Percentiles rank a stretch among this genome's conserved stretches.
Conservation (phyloP, 495 filamentous ascomycete species). For the Melanomma pulvis-pyrius region DNA sequence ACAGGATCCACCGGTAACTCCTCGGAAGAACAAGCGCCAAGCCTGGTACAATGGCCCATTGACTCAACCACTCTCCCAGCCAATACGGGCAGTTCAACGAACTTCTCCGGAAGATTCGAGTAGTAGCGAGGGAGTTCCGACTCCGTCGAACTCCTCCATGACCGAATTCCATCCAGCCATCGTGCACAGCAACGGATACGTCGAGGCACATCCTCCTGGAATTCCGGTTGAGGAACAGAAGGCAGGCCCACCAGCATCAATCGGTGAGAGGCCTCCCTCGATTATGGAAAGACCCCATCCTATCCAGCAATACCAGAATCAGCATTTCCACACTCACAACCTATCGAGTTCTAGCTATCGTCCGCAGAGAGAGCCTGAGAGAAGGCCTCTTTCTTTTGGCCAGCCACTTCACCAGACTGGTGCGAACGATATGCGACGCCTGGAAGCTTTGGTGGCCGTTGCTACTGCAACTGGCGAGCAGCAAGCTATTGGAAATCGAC, state of each 20-base stretch:
- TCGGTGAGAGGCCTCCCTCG: constrained; percentile 38
- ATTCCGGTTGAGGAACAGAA: constrained; percentile 45
- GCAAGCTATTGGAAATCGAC: constrained; percentile 47
- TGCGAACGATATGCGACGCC: constrained; percentile 63
- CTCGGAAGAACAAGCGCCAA: constrained; percentile 64
- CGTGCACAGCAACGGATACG: constrained; percentile 63
- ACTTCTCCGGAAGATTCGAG: constrained; percentile 74
- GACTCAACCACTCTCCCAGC: constrained; percentile 17
- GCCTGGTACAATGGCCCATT: constrained; percentile 70
- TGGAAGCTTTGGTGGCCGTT: constrained; percentile 87
- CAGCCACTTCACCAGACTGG: constrained; percentile 31
- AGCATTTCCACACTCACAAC: constrained; percentile 11
- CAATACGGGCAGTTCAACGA: constrained; percentile 46
- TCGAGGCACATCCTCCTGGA: constrained; percentile 56
- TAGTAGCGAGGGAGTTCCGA: constrained; percentile 70
- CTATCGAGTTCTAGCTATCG: constrained; percentile 35
- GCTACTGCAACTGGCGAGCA: constrained; percentile 88
- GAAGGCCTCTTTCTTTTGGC: constrained; percentile 35
- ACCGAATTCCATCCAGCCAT: constrained; percentile 67
- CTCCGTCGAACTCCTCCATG: constrained; percentile 61
- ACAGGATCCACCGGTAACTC: constrained; percentile 51
- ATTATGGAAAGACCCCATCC: constrained; percentile 29
- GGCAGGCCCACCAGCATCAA: constrained; percentile 50
- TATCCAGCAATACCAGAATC: constrained; percentile 17
- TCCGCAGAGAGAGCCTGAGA: constrained; percentile 41